Conservation (phyloP, 2,329 filamentous ascomycete genomes). For the Lachnellula cervina region DNA sequence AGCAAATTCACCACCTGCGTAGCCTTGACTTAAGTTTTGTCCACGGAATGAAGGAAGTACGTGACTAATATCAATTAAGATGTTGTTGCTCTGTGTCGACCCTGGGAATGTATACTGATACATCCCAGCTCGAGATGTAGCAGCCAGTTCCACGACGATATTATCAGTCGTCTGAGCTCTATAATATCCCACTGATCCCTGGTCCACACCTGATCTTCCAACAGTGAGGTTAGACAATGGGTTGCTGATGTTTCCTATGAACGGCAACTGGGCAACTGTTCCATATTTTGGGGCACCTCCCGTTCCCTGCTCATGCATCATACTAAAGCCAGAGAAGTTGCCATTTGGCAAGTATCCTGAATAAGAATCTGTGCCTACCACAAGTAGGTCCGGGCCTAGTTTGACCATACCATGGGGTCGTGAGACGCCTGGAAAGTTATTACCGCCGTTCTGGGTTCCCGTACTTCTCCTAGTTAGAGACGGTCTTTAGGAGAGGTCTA, state of each 20-base stretch:
- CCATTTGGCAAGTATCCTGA: slow-evolving; percentile 48
- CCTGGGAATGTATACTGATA: slow-evolving; percentile 56
- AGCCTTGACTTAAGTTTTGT: slow-evolving; percentile 56
- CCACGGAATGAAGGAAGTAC: slow-evolving; percentile 59
- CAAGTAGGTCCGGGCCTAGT: slow-evolving; percentile 36
- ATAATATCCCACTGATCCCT: slow-evolving; percentile 58
- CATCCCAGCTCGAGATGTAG: slow-evolving; percentile 52
- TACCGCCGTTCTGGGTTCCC: slow-evolving; percentile 40
- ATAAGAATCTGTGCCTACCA: slow-evolving; percentile 46
- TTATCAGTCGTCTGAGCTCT: slow-evolving; percentile 50
- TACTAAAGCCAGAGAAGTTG: slow-evolving; percentile 54
- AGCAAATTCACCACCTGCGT: slow-evolving; percentile 54
- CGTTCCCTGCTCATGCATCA: slow-evolving; percentile 64
- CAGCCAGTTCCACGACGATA: slow-evolving; percentile 53
- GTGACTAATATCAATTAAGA: slow-evolving; percentile 37
- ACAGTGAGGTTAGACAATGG: slow-evolving; percentile 54
- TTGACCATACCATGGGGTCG: slow-evolving; percentile 43
- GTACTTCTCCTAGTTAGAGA: slow-evolving; percentile 13
- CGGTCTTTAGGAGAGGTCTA: background rate
- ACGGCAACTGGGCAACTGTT: slow-evolving; percentile 55
- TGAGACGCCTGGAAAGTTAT: slow-evolving; percentile 41
- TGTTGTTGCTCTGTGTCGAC: slow-evolving; percentile 32
- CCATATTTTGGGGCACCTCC: slow-evolving; percentile 68
- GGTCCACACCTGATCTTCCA: slow-evolving; percentile 45
- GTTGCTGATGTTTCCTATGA: slow-evolving; percentile 45